Evolutionary conservation across 495 filamentous ascomycete genomes (phyloP).

Genomic region (Penicillium argentinense): DNA sequence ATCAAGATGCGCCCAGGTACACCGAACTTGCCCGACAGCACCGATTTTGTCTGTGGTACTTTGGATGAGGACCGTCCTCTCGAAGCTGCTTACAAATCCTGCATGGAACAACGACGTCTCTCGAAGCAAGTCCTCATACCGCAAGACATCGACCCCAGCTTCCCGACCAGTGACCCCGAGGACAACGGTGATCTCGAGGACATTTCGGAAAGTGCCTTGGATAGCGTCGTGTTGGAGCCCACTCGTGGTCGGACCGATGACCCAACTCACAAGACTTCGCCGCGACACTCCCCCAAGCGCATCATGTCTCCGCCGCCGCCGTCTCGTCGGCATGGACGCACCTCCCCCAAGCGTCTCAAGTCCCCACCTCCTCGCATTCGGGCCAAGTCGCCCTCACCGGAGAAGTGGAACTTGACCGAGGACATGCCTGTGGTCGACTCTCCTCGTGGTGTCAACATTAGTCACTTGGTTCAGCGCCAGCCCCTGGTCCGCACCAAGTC

Average conservation of each 20-base stretch:
- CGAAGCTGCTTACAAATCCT: slow-evolving; percentile 87
- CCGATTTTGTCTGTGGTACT: slow-evolving; percentile 96
- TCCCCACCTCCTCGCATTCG: slow-evolving; percentile 43
- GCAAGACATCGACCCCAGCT: slow-evolving; percentile 96
- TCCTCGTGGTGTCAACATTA: slow-evolving; percentile 47
- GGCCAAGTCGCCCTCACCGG: slow-evolving; percentile 22
- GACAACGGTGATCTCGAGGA: slow-evolving; percentile 73
- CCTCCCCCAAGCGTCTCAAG: slow-evolving; percentile 68
- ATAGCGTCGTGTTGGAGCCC: slow-evolving; percentile 33
- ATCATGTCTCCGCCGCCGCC: slow-evolving; percentile 60
- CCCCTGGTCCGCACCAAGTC: slow-evolving; percentile 73
- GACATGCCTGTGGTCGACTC: slow-evolving; percentile 26
- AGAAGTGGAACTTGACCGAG: slow-evolving; percentile 32
- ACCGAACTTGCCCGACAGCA: slow-evolving; percentile 90
- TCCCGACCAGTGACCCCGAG: slow-evolving; percentile 89
- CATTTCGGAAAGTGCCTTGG: slow-evolving; percentile 51
- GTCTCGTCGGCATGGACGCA: slow-evolving; percentile 62
- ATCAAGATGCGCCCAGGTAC: slow-evolving; percentile 65
- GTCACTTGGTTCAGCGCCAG: slow-evolving; percentile 61
- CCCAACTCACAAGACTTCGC: slow-evolving; percentile 29
- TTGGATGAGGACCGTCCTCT: slow-evolving; percentile 93
- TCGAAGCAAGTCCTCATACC: slow-evolving; percentile 77
- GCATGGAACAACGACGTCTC: slow-evolving; percentile 74
- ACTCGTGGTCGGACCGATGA: slow-evolving; percentile 35
- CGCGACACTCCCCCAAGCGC: slow-evolving; percentile 42